A percentile compares a stretch with the other conserved stretches of the same genome.
phyloP scores from a whole-genome alignment of 768 basidiomycete species.

The Postia placenta region DNA sequence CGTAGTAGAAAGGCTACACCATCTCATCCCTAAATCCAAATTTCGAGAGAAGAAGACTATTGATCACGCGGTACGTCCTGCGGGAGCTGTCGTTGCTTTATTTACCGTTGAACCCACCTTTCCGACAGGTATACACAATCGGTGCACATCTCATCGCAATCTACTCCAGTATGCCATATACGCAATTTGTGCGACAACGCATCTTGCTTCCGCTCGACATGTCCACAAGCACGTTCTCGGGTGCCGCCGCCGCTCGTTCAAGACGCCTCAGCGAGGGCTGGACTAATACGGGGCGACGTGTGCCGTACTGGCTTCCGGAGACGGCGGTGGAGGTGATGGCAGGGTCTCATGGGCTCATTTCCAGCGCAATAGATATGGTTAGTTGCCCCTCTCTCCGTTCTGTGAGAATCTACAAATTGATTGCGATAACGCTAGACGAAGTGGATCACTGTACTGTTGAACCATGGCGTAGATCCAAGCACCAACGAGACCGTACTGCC shows the following conservation, averaged over 20 bases:
- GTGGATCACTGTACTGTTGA: conserved; percentile 33
- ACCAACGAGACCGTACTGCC: conserved; percentile 31
- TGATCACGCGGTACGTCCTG: neutral
- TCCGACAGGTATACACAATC: conserved; percentile 39
- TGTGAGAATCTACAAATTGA: neutral
- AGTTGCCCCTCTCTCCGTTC: conserved; percentile 15
- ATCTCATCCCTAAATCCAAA: conserved; percentile 28
- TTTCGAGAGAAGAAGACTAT: conserved; percentile 31
- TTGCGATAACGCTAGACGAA: conserved; percentile 16
- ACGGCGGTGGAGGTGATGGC: conserved; percentile 21
- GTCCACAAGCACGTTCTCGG: conserved; percentile 33
- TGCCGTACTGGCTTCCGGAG: conserved; percentile 28
- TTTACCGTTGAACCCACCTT: neutral
- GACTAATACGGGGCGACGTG: conserved; percentile 24
- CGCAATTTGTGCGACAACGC: conserved; percentile 36
- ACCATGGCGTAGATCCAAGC: conserved; percentile 25
- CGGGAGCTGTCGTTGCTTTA: neutral
- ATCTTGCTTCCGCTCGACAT: conserved; percentile 37
- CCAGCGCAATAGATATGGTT: conserved; percentile 37
- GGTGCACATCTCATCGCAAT: conserved; percentile 28
- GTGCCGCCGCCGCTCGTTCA: conserved; percentile 22
- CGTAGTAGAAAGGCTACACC: conserved; percentile 18
- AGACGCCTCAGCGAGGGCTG: conserved; percentile 30
- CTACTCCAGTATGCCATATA: conserved; percentile 28
- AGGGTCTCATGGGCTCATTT: conserved; percentile 39